phyloP scores from a whole-genome alignment of 352 stramenopile species.

The Phytophthora europaea region DNA sequence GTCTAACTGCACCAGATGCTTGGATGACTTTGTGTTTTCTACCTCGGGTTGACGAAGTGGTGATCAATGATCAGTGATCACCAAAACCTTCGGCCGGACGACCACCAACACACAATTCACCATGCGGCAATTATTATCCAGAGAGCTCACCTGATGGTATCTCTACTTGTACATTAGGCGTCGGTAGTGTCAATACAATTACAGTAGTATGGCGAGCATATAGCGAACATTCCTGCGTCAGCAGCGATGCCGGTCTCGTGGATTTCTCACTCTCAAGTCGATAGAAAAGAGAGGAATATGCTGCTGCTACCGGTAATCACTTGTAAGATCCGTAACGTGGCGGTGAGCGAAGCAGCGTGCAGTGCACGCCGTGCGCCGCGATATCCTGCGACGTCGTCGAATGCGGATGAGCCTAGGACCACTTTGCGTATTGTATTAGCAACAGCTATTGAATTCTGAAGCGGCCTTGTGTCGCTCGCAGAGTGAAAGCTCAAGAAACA shows the following conservation, averaged over 20 bases:
- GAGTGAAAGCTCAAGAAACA: constrained; percentile 9
- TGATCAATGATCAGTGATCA: neutral
- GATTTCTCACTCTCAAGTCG: too few relatives aligned
- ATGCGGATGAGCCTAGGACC: neutral
- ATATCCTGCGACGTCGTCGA: neutral
- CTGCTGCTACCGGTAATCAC: too few relatives aligned
- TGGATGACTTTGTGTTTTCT: neutral
- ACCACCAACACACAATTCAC: neutral
- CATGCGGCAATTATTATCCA: neutral
- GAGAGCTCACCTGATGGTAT: neutral
- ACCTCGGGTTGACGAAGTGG: neutral
- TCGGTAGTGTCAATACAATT: too few relatives aligned
- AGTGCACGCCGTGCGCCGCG: neutral
- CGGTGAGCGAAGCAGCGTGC: too few relatives aligned
- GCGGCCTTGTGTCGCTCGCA: neutral
- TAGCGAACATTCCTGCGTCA: neutral
- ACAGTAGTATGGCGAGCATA: too few relatives aligned
- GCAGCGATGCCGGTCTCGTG: neutral
- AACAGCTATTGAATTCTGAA: too few relatives aligned
- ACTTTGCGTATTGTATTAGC: neutral
- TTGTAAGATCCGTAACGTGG: too few relatives aligned
- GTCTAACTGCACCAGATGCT: neutral
- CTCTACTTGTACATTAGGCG: neutral
- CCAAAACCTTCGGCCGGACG: neutral
- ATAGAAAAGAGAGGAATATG: too few relatives aligned